These are phyloP conservation scores for Blastomyces parvus DNA, from an alignment of 2,329 filamentous ascomycete genomes.

Conservation along the genomic window DNA sequence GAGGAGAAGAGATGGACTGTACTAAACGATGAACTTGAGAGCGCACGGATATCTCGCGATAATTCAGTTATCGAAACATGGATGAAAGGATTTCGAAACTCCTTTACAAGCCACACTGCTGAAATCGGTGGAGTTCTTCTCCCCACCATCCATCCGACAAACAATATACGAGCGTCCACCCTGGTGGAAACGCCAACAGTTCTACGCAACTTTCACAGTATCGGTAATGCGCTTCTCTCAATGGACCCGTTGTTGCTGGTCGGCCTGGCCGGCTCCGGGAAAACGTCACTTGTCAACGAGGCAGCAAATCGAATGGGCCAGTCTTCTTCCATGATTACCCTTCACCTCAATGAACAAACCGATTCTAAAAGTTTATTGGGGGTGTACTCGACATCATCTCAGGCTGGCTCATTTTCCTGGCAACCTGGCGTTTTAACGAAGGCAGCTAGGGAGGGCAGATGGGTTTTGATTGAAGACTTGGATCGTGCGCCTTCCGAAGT, in stretches of 20 bases:
- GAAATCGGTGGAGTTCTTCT: constrained; percentile 59
- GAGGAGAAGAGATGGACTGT: constrained; percentile 52
- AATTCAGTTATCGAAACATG: constrained; percentile 19
- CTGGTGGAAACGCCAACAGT: constrained; percentile 67
- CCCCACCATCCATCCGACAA: constrained; percentile 40
- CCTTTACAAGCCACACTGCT: constrained; percentile 52
- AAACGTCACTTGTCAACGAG: constrained; percentile 77
- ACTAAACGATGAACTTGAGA: constrained; percentile 22
- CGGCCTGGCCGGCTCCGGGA: constrained; percentile 77
- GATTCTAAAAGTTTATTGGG: constrained; percentile 95
- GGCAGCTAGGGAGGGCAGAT: constrained; percentile 85
- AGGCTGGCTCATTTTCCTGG: constrained; percentile 86
- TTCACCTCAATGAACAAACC: constrained; percentile 96
- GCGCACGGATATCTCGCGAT: constrained; percentile 19
- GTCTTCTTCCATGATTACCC: constrained; percentile 73
- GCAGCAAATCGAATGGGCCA: constrained; percentile 71
- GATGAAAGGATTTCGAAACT: constrained; percentile 23
- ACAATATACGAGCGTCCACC: constrained; percentile 37
- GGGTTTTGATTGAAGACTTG: constrained; percentile 95
- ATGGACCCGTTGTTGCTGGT: constrained; percentile 67
- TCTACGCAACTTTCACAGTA: constrained; percentile 56
- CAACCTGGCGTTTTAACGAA: constrained; percentile 85
- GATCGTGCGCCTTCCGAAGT: constrained; percentile 92
- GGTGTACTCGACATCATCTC: constrained; percentile 80
- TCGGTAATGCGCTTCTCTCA: constrained; percentile 59